These are phyloP conservation scores for Metschnikowia similis DNA, from an alignment of 805 yeast species.

Conservation along the genomic window DNA sequence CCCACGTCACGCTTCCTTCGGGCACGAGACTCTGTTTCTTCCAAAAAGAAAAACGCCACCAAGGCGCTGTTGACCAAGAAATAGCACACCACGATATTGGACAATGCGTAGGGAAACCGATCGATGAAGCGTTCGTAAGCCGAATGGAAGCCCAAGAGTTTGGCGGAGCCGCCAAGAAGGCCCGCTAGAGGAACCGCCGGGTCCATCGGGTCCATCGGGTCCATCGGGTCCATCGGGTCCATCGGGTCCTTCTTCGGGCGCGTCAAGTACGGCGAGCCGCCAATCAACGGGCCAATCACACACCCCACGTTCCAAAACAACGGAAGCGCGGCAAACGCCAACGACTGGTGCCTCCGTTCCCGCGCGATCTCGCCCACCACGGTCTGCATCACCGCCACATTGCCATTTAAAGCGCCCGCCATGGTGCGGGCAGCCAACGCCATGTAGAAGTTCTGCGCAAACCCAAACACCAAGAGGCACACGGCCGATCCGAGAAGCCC, in stretches of 20 bases:
- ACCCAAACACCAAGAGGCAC: slow-evolving; percentile 27
- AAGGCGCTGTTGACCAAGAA: slow-evolving; percentile 24
- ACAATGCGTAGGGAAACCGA: slow-evolving; percentile 35
- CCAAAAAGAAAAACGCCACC: slow-evolving; percentile 33
- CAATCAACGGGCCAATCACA: slow-evolving; percentile 30
- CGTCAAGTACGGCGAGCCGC: slow-evolving; percentile 27
- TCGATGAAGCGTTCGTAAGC: slow-evolving; percentile 26
- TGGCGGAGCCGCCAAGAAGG: too few relatives aligned
- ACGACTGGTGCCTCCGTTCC: slow-evolving; percentile 27
- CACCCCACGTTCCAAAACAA: slow-evolving; percentile 30
- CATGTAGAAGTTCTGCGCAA: slow-evolving; percentile 23
- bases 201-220: too few relatives aligned
- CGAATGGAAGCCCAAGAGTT: not conserved
- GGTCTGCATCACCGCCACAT: slow-evolving; percentile 28
- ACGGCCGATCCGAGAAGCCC: slow-evolving; percentile 26
- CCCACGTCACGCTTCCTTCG: slow-evolving; percentile 31
- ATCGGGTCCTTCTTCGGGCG: slow-evolving; percentile 17
- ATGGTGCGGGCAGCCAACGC: slow-evolving; percentile 27
- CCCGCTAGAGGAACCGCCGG: too few relatives aligned
- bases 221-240: too few relatives aligned
- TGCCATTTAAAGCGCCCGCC: slow-evolving; percentile 30
- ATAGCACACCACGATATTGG: slow-evolving; percentile 32
- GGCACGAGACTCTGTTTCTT: slow-evolving; percentile 32
- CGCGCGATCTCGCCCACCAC: slow-evolving; percentile 30
- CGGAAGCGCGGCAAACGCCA: slow-evolving; percentile 30